Percentiles rank a stretch among this genome's conserved stretches.
These are phyloP conservation scores for Solanum aculeatissimum DNA, from an alignment of 305 asterid species.

Conservation along the genomic window DNA sequence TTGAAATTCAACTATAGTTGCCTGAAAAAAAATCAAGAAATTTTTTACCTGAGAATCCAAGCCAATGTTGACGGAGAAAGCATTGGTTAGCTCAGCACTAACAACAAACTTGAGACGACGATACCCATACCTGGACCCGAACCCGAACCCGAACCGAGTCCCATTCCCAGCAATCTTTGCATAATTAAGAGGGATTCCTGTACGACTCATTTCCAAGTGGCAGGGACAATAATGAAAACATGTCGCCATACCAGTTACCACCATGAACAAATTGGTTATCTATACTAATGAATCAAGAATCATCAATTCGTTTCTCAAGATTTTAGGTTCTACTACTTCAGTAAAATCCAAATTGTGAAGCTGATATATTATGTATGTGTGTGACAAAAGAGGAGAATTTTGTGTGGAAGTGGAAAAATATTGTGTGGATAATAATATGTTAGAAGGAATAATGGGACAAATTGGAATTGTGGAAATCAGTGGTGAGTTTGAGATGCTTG, in stretches of 20 bases:
- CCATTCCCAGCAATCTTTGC: neutral
- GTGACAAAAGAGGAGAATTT: neutral
- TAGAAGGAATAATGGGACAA: neutral
- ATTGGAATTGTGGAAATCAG: neutral
- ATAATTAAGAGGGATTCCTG: neutral
- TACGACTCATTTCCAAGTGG: neutral
- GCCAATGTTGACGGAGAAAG: slow-evolving; percentile 61
- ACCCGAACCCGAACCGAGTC: neutral
- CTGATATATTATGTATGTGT: neutral
- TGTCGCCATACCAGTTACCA: neutral
- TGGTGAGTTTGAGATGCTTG: neutral
- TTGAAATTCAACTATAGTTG: neutral
- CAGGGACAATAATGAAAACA: slow-evolving; percentile 1
- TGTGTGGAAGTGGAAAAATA: neutral
- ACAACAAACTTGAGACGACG: slow-evolving; percentile 39
- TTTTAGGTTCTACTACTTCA: neutral
- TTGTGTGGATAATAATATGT: neutral
- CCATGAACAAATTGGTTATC: neutral
- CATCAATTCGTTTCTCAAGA: neutral
- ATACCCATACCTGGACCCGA: neutral
- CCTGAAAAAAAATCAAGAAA: neutral
- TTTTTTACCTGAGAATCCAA: slow-evolving; percentile 61
- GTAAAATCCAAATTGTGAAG: neutral
- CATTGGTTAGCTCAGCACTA: slow-evolving; percentile 56
- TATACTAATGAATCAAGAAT: neutral